These are phyloP conservation scores for Apium graveolens DNA, from an alignment of 129 eudicot genomes.

Conservation along the genomic window DNA sequence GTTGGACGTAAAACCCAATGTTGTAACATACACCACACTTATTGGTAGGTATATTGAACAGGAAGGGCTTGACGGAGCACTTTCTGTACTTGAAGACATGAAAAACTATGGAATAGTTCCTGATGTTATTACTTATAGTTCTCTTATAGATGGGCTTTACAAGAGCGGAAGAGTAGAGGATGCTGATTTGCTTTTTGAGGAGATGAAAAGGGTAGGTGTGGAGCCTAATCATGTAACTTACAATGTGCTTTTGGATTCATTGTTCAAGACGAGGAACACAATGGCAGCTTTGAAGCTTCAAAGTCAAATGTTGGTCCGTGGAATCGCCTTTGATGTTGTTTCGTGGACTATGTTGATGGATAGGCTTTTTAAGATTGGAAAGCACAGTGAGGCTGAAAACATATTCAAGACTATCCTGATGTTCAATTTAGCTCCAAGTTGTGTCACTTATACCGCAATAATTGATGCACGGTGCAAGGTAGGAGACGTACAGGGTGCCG, in stretches of 20 bases:
- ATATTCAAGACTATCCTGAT: conserved; percentile 36
- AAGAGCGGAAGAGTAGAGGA: conserved; percentile 51
- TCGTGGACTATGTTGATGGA: conserved; percentile 58
- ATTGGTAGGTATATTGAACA: conserved; percentile 41
- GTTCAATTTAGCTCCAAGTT: conserved; percentile 43
- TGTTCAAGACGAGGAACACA: conserved; percentile 31
- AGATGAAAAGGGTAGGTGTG: conserved; percentile 53
- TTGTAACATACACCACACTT: conserved; percentile 57
- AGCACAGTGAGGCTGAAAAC: conserved; percentile 51
- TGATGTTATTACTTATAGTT: conserved; percentile 63
- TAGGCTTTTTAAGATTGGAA: conserved; percentile 77
- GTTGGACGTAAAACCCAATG: conserved; percentile 34
- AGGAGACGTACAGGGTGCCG: conserved; percentile 52
- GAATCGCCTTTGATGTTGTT: conserved; percentile 64
- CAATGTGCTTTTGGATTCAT: conserved; percentile 43
- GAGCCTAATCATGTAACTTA: conserved; percentile 76
- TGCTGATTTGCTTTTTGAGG: conserved; percentile 48
- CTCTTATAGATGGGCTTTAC: conserved; percentile 55
- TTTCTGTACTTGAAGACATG: conserved; percentile 53
- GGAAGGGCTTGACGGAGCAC: conserved; percentile 37
- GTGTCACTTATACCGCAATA: conserved; percentile 58
- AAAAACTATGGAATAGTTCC: conserved; percentile 39
- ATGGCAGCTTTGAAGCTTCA: conserved; percentile 41
- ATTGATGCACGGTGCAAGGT: conserved; percentile 61
- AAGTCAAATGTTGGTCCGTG: conserved; percentile 81